Percentiles rank a stretch among this genome's conserved stretches.
These are phyloP conservation scores for Hondaea fermentalgiana DNA, from an alignment of 108 stramenopile genomes.

Conservation along the genomic window DNA sequence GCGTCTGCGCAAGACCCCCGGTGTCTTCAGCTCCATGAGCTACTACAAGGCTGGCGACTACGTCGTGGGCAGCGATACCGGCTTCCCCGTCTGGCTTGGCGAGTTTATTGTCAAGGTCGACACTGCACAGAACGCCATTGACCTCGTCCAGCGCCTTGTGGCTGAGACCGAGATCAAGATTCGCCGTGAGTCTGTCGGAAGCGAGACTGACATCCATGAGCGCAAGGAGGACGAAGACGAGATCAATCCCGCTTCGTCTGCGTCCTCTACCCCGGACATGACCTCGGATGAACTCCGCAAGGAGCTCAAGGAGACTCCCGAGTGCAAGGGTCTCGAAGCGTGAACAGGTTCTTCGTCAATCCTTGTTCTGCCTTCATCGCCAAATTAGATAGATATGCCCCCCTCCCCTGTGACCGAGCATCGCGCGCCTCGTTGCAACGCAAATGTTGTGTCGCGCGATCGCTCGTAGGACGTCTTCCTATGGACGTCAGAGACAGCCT, in stretches of 20 bases:
- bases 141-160: neutral
- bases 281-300: too few species aligned
- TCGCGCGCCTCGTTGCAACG: too few species aligned
- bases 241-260: neutral
- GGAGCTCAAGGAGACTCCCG: neutral
- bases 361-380: neutral
- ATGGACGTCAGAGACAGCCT: too few species aligned
- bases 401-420: too few species aligned
- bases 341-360: neutral
- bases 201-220: neutral
- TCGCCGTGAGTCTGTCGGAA: neutral
- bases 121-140: neutral
- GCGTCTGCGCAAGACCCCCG: neutral
- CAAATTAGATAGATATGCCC: neutral
- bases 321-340: neutral
- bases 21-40: neutral
- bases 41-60: neutral
- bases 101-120: slow-evolving; percentile 2
- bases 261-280: neutral
- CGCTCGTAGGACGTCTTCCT: too few species aligned
- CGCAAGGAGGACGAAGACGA: neutral
- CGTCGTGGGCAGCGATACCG: neutral
- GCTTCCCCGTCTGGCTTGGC: slow-evolving; percentile 4
- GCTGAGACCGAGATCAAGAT: neutral
- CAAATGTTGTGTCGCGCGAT: too few species aligned